Conservation (phyloP, 768 basidiomycete species). For the Gloeopeniophorella convolvens region DNA sequence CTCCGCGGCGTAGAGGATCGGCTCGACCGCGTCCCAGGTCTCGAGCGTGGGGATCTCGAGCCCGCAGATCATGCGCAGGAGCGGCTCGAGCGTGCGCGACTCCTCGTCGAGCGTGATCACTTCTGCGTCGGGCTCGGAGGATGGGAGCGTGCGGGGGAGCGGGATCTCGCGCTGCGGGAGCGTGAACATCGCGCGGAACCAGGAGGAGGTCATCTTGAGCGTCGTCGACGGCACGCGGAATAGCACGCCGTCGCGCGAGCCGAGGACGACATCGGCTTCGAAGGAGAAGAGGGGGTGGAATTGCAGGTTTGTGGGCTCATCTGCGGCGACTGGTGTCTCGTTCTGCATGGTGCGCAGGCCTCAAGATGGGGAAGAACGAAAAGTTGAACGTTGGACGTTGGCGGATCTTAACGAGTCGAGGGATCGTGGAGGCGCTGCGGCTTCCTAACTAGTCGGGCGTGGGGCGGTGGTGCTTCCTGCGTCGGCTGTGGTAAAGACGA, state of each 20-base stretch:
- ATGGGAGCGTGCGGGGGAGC: neutral
- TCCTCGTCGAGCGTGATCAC: constrained; percentile 54
- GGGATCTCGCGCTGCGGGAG: constrained; percentile 36
- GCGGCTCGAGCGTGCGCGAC: constrained; percentile 42
- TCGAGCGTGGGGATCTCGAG: constrained; percentile 43
- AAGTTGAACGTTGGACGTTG: neutral
- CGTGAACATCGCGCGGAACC: constrained; percentile 56
- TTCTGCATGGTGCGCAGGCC: neutral
- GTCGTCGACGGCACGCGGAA: constrained; percentile 57
- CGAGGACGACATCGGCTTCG: constrained; percentile 52
- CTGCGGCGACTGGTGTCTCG: neutral
- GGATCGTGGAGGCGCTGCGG: too few relatives aligned
- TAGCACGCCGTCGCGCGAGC: constrained; percentile 41
- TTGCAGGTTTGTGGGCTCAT: neutral
- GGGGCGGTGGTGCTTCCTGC: too few relatives aligned
- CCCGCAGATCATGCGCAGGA: constrained; percentile 59
- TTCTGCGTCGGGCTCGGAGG: constrained; percentile 23
- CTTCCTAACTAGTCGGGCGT: too few relatives aligned
- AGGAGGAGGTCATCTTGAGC: constrained; percentile 57
- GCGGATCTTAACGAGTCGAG: too few relatives aligned
- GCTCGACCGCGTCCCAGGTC: constrained; percentile 49
- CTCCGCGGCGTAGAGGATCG: constrained; percentile 55
- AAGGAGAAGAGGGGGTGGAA: constrained; percentile 48
- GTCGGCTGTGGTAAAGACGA: too few relatives aligned
- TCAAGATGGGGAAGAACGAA: neutral